Conservation (phyloP, 2,329 filamentous ascomycete genomes). For the Davidsoniella neocaledoniae region DNA sequence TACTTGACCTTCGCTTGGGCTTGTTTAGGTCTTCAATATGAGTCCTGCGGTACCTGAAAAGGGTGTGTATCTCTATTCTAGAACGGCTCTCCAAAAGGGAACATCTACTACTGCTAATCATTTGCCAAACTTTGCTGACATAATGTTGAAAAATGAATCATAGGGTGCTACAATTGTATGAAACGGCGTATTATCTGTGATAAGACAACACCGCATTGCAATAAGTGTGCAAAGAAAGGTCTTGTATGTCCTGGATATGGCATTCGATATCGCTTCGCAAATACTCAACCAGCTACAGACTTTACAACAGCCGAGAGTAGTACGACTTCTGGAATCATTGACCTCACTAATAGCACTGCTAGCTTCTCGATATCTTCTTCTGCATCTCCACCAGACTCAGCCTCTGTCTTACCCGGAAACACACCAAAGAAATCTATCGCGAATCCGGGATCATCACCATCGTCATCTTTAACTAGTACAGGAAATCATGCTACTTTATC, state of each 20-base stretch:
- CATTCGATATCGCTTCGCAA: slow-evolving; percentile 6
- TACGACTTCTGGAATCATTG: neutral
- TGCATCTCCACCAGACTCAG: neutral
- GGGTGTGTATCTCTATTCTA: neutral
- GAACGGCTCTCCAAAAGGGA: too few relatives aligned
- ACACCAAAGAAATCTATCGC: neutral
- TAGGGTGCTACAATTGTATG: slow-evolving; percentile 8
- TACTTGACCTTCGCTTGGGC: too few relatives aligned
- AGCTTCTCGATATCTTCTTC: neutral
- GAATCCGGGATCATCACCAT: neutral
- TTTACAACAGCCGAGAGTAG: neutral
- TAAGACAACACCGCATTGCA: neutral
- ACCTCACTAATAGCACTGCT: neutral
- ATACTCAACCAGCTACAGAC: neutral
- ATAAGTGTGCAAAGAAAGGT: slow-evolving; percentile 6
- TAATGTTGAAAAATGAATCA: neutral
- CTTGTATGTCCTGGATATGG: slow-evolving; percentile 5
- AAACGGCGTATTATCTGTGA: slow-evolving; percentile 5
- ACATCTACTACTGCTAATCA: neutral
- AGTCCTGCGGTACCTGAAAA: slow-evolving; percentile 1
- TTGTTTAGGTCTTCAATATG: slow-evolving; percentile 9
- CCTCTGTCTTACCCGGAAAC: neutral
- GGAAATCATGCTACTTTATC: neutral
- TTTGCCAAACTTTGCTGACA: neutral
- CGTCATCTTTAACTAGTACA: neutral